Evolutionary conservation across 139 green algal species (phyloP).

Genomic region (Chlamydomonas urium): DNA sequence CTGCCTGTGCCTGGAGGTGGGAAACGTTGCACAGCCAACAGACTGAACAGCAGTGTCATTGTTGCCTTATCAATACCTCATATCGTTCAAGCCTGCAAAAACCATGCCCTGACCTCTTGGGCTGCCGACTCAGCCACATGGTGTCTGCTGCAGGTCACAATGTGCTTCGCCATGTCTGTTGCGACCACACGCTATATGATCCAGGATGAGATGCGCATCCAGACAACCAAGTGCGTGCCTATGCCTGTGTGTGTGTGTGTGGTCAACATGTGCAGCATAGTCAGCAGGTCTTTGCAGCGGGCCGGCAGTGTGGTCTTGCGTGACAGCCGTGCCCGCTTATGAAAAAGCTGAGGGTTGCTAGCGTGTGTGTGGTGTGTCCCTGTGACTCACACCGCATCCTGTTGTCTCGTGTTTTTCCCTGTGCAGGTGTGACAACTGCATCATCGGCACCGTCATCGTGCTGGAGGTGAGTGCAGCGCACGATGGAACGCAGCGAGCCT

Average conservation of each 20-base stretch:
- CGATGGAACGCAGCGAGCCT: too few species aligned
- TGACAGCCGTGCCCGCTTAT: neutral
- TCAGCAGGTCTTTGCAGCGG: too few species aligned
- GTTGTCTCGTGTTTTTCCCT: too few species aligned
- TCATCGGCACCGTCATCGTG: constrained; percentile 39
- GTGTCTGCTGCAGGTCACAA: constrained; percentile 31
- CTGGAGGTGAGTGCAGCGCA: constrained; percentile 32
- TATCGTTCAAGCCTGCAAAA: neutral
- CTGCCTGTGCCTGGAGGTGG: constrained; percentile 74
- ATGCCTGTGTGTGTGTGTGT: neutral
- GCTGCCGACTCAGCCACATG: too few species aligned
- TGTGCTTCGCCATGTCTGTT: constrained; percentile 58
- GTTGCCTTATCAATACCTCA: too few species aligned
- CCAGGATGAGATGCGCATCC: constrained; percentile 67
- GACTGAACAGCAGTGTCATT: too few species aligned
- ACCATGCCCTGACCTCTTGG: neutral
- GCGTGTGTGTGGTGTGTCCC: too few species aligned
- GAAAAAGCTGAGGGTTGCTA: constrained; percentile 7
- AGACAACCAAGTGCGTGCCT: constrained; percentile 60
- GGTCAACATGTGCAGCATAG: neutral
- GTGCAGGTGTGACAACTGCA: constrained; percentile 80
- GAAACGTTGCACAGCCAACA: too few species aligned
- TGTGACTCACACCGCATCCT: neutral
- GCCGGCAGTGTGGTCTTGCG: neutral
- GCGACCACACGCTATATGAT: constrained; percentile 68